phyloP scores from a whole-genome alignment of 1,284 basidiomycete species.

The Leccinum angustisporum region DNA sequence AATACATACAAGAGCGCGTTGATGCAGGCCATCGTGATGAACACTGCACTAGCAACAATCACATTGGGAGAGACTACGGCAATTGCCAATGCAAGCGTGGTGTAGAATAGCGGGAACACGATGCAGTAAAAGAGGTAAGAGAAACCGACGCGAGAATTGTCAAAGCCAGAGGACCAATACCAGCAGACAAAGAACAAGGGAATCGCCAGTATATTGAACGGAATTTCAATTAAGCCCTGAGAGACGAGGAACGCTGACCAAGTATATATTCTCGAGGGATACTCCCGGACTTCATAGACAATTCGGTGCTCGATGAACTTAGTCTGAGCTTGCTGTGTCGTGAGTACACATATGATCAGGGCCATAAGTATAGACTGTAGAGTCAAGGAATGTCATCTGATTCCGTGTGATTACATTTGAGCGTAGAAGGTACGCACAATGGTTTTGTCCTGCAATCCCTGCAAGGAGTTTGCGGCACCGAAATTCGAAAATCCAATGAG shows the following conservation, averaged over 20 bases:
- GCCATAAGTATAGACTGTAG: constrained; percentile 16
- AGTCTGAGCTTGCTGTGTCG: constrained; percentile 21
- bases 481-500: constrained; percentile 69
- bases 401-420: not conserved
- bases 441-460: constrained; percentile 80
- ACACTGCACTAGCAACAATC: constrained; percentile 62
- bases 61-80: constrained; percentile 63
- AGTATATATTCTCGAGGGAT: constrained; percentile 75
- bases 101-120: constrained; percentile 50
- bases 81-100: constrained; percentile 55
- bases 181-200: constrained; percentile 61
- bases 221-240: constrained; percentile 60
- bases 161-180: constrained; percentile 66
- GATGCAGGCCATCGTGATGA: constrained; percentile 57
- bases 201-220: constrained; percentile 61
- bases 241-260: constrained; percentile 72
- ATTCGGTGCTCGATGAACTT: constrained; percentile 33
- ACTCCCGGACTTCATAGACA: constrained; percentile 74
- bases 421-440: constrained; percentile 41
- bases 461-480: constrained; percentile 58
- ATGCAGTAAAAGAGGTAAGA: constrained; percentile 49
- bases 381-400: not conserved
- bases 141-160: constrained; percentile 47
- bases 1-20: constrained; percentile 15
- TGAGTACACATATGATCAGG: constrained; percentile 10